phyloP scores from a whole-genome alignment of 2,329 filamentous ascomycete genomes.

The Trichoderma atrobrunneum region DNA sequence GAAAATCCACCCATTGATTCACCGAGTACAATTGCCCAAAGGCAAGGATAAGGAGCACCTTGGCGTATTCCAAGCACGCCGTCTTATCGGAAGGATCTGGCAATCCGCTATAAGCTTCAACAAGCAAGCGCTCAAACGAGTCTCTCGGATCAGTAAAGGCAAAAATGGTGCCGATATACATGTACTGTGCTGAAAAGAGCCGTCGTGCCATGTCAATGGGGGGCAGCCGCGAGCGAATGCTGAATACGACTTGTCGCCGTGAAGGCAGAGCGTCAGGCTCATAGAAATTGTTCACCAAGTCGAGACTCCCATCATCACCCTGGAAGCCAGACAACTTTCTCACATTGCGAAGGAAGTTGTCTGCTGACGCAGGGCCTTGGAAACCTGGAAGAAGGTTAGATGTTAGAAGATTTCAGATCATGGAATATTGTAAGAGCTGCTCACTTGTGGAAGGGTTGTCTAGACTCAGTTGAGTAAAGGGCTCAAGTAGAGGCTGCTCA shows the following conservation, averaged over 20 bases:
- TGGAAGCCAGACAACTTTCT: constrained; percentile 35
- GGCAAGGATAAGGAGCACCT: constrained; percentile 51
- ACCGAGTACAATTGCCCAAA: constrained; percentile 57
- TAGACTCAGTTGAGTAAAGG: constrained; percentile 36
- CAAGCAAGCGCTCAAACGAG: constrained; percentile 45
- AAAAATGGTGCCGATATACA: constrained; percentile 57
- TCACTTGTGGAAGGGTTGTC: constrained; percentile 32
- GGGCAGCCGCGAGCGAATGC: constrained; percentile 39
- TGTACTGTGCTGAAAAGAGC: constrained; percentile 51
- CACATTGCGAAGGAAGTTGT: constrained; percentile 39
- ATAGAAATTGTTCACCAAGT: constrained; percentile 34
- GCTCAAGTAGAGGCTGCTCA: constrained; percentile 33
- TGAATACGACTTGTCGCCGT: constrained; percentile 26
- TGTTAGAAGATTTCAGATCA: not conserved
- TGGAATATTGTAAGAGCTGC: not conserved
- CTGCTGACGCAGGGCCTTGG: constrained; percentile 38
- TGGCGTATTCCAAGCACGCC: constrained; percentile 49
- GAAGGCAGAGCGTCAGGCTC: constrained; percentile 36
- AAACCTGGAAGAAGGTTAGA: constrained; percentile 26
- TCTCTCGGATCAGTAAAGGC: constrained; percentile 46
- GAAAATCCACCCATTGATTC: constrained; percentile 52
- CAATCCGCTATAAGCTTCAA: constrained; percentile 42
- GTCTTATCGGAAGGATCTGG: constrained; percentile 44
- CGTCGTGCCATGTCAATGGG: constrained; percentile 50
- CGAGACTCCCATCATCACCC: constrained; percentile 33